Conservation (phyloP, 129 eudicot species). For the Artemisia annua region DNA sequence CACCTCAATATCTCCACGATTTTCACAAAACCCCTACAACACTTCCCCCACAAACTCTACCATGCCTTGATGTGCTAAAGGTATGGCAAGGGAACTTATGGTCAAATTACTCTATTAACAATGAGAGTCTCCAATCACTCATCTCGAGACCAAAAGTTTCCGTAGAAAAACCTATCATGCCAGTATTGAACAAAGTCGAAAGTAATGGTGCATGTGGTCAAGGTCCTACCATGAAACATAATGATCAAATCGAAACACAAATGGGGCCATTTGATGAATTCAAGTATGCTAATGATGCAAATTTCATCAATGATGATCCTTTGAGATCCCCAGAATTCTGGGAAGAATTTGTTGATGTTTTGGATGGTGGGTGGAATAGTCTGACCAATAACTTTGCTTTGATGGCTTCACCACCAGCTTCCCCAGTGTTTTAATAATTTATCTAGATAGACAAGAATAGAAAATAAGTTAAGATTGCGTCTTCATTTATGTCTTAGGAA, state of each 20-base stretch:
- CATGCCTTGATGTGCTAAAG: constrained; percentile 63
- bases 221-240: constrained; percentile 20
- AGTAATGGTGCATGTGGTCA: constrained; percentile 27
- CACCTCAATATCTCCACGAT: constrained; percentile 17
- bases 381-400: constrained; percentile 29
- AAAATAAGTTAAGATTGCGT: constrained; percentile 11
- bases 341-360: constrained; percentile 43
- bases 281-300: constrained; percentile 18
- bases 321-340: constrained; percentile 41
- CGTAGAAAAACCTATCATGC: constrained; percentile 1
- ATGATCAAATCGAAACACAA: constrained; percentile 13
- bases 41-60: constrained; percentile 25
- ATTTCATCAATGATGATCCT: constrained; percentile 24
- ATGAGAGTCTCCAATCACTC: constrained; percentile 52
- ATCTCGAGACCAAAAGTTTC: constrained; percentile 52
- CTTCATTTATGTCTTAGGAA: constrained; percentile 31
- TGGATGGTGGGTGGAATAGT: constrained; percentile 42
- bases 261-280: constrained; percentile 27
- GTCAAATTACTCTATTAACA: constrained; percentile 35
- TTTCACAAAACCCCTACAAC: constrained; percentile 15
- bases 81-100: constrained; percentile 62
- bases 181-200: constrained; percentile 6
- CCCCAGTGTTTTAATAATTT: constrained; percentile 34
- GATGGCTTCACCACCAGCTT: constrained; percentile 37
- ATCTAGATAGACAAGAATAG: constrained; percentile 13